Evolutionary conservation across 1,284 basidiomycete species (phyloP), one percentile per base, ranked within the genome.

Genomic region (Veloboletus limbatus): DNA sequence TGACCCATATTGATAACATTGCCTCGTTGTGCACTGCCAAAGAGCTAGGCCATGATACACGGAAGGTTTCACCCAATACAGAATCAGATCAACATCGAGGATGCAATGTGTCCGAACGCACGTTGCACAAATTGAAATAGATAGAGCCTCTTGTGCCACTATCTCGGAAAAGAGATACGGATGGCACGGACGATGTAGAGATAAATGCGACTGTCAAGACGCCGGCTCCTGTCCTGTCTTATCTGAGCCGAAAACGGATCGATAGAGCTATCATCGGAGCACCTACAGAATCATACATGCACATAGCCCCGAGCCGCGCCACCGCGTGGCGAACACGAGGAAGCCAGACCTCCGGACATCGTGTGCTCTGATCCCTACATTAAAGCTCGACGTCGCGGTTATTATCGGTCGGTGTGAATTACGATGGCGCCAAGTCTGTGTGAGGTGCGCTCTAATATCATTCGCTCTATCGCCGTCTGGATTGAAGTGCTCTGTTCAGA

Each of bases 401-500:
- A 36, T 51, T 25, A 27, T 48, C 20, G 11, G 46, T 47, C 32
- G 28, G 46, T 37, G 43, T 57, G 42, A 58, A 55, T 45, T 17
- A 43, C 54, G 44, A 65, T 65, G 62, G 45, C 61, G 34, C 47
- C 61, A 20, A 30, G 52, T 28, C 35, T 57, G 40, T 66, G 62
- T 17, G 64, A 66, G 53, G 62, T 68, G 40, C 50, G 66, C 28
- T 26, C 13, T 13, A 10, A 18, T 28, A 11, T 47, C 40, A 22
- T 31, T 47, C 3, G 17, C 14, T 22, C 26, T 35, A 36, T 41
- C 21, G 25, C 16, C 39, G 41, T 28, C 32, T 38, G 8, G 33
- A 52, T 49, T 43, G 37, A 35, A 49, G 48, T 21, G 13, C 14
- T 43, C 30, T n/a, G 6, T 24, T 37, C 17, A 82, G 81, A 75